These are phyloP conservation scores for Claviceps quebecensis DNA, from an alignment of 2,329 filamentous ascomycete species.

Conservation along the genomic window DNA sequence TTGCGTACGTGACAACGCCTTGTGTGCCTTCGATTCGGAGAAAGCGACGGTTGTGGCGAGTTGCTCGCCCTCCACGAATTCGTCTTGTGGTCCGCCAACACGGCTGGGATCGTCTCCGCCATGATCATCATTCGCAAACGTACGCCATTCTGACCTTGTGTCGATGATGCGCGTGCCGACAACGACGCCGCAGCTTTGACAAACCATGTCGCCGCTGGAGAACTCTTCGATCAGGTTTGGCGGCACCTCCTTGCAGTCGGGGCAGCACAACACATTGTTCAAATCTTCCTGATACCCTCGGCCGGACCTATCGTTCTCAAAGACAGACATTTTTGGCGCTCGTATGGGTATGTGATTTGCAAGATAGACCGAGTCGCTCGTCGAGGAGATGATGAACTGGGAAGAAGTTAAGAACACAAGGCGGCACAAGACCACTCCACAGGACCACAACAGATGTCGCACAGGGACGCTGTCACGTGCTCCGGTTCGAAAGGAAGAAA, in stretches of 20 bases:
- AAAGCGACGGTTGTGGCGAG: conserved; percentile 80
- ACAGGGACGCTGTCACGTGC: neutral
- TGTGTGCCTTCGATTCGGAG: conserved; percentile 56
- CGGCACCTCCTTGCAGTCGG: conserved; percentile 82
- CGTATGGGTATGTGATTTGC: conserved; percentile 16
- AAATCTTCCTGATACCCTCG: conserved; percentile 56
- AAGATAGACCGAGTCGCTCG: conserved; percentile 6
- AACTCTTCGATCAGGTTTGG: conserved; percentile 90
- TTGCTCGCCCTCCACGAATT: conserved; percentile 78
- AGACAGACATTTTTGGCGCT: conserved; percentile 31
- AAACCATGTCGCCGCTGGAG: conserved; percentile 84
- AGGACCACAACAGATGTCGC: neutral
- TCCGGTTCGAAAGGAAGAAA: neutral
- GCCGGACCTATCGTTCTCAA: conserved; percentile 19
- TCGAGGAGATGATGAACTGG: conserved; percentile 10
- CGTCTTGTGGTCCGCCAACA: conserved; percentile 89
- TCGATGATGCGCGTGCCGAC: conserved; percentile 86
- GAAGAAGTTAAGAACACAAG: neutral
- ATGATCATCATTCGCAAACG: conserved; percentile 96
- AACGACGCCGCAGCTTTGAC: conserved; percentile 80
- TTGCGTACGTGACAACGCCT: conserved; percentile 70
- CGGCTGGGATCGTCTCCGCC: conserved; percentile 92
- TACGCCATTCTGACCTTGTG: conserved; percentile 94
- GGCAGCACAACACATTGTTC: conserved; percentile 73
- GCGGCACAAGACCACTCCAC: conserved; percentile 1